Percentiles rank a stretch among this genome's conserved stretches.
phyloP scores from a whole-genome alignment of 2,329 filamentous ascomycete genomes.

The Didymellaceae sp. region DNA sequence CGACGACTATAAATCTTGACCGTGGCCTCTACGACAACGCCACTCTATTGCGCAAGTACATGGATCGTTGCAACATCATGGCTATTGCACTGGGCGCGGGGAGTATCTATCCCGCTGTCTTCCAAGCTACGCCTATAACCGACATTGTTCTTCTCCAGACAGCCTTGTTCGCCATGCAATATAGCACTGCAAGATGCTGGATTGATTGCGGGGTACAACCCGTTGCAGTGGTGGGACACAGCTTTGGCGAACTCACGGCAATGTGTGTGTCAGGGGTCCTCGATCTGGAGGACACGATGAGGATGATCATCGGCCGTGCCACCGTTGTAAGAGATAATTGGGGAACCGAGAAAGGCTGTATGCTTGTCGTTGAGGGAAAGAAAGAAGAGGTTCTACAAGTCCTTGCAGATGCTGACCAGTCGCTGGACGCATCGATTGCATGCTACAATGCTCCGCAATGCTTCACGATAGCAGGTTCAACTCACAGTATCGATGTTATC shows the following conservation, averaged over 20 bases:
- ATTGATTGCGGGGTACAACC: constrained; percentile 24
- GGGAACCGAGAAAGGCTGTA: constrained; percentile 46
- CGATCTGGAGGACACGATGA: constrained; percentile 41
- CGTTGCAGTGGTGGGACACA: constrained; percentile 41
- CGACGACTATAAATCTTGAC: background rate
- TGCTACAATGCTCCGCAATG: constrained; percentile 50
- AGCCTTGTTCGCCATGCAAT: constrained; percentile 43
- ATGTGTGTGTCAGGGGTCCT: constrained; percentile 45
- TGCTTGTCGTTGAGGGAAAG: constrained; percentile 35
- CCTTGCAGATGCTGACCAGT: constrained; percentile 2
- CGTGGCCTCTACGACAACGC: constrained; percentile 12
- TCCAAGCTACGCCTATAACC: constrained; percentile 4
- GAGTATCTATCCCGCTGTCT: constrained; percentile 26
- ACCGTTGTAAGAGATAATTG: constrained; percentile 41
- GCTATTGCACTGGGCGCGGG: constrained; percentile 3
- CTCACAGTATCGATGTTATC: constrained; percentile 23
- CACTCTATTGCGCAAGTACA: constrained; percentile 19
- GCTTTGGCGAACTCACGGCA: constrained; percentile 42
- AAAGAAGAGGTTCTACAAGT: background rate
- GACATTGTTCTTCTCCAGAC: constrained; percentile 34
- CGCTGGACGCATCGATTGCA: constrained; percentile 50
- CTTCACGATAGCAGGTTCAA: constrained; percentile 49
- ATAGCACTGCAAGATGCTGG: constrained; percentile 37
- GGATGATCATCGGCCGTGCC: constrained; percentile 37
- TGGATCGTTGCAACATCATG: constrained; percentile 20